These are phyloP conservation scores for Aspergillus flavus DNA, from an alignment of 2,329 filamentous ascomycete species.

Conservation along the genomic window DNA sequence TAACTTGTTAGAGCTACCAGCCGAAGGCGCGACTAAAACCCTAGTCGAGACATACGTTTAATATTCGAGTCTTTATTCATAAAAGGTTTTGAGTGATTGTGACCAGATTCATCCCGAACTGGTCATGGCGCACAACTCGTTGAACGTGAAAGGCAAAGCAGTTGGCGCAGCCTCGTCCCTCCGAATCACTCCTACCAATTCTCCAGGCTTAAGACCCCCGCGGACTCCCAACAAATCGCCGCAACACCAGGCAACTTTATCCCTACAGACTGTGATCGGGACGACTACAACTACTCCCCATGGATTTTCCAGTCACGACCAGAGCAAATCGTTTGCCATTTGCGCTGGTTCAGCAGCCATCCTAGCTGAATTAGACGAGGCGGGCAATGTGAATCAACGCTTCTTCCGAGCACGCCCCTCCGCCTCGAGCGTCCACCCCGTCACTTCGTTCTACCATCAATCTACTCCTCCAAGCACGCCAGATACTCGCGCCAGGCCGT, in stretches of 20 bases:
- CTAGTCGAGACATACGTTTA: slow-evolving; percentile 25
- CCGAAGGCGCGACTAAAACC: neutral
- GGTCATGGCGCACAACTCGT: slow-evolving; percentile 42
- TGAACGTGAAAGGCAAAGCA: slow-evolving; percentile 39
- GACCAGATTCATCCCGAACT: slow-evolving; percentile 14
- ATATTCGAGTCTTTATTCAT: slow-evolving; percentile 10
- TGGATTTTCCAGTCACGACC: slow-evolving; percentile 79
- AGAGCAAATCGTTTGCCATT: slow-evolving; percentile 75
- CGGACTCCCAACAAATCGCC: slow-evolving; percentile 63
- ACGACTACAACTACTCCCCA: slow-evolving; percentile 84
- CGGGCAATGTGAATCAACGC: slow-evolving; percentile 68
- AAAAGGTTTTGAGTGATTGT: slow-evolving; percentile 32
- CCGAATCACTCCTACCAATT: slow-evolving; percentile 75
- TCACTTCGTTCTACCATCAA: slow-evolving; percentile 55
- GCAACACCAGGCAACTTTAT: slow-evolving; percentile 55
- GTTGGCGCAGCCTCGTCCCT: slow-evolving; percentile 45
- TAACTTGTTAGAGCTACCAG: neutral
- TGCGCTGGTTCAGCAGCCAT: slow-evolving; percentile 94
- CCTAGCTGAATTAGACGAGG: slow-evolving; percentile 74
- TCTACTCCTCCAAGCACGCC: slow-evolving; percentile 61
- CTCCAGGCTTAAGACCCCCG: slow-evolving; percentile 66
- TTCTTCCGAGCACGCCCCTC: slow-evolving; percentile 86
- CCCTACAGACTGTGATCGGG: slow-evolving; percentile 82
- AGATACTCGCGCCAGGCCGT: slow-evolving; percentile 61
- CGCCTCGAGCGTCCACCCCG: slow-evolving; percentile 66